These are phyloP conservation scores for Sugiyamaella boreocaroliniensis DNA, from an alignment of 805 yeast genomes.

Conservation along the genomic window DNA sequence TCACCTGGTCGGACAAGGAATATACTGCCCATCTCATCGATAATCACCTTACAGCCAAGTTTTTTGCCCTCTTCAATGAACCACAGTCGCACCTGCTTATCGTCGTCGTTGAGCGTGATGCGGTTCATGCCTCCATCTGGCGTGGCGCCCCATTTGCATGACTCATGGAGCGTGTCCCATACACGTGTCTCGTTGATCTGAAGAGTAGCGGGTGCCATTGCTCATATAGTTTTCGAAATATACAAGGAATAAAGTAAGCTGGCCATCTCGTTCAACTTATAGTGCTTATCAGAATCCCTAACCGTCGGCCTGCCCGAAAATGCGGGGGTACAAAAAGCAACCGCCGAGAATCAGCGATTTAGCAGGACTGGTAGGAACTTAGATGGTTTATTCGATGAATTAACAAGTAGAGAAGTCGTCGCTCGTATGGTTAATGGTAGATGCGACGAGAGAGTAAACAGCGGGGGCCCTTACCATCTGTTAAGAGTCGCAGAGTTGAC, in stretches of 20 bases:
- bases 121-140: conserved; percentile 66
- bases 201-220: neutral
- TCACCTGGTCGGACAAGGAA: conserved; percentile 60
- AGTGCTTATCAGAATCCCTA: neutral
- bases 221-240: neutral
- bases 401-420: neutral
- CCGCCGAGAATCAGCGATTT: too few species aligned
- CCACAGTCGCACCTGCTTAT: conserved; percentile 62
- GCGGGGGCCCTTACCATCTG: too few species aligned
- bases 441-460: too few species aligned
- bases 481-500: too few species aligned
- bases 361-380: too few species aligned
- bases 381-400: neutral
- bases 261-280: neutral
- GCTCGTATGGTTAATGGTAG: too few species aligned
- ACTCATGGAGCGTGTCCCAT: conserved; percentile 53
- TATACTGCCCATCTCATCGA: conserved; percentile 64
- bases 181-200: conserved; percentile 38
- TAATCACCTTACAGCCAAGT: conserved; percentile 51
- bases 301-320: neutral
- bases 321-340: neutral
- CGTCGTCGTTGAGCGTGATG: conserved; percentile 55
- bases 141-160: conserved; percentile 55
- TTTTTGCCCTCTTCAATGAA: conserved; percentile 44
- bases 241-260: neutral